Conservation (phyloP, 805 yeast species). For the Candida adriatica region DNA sequence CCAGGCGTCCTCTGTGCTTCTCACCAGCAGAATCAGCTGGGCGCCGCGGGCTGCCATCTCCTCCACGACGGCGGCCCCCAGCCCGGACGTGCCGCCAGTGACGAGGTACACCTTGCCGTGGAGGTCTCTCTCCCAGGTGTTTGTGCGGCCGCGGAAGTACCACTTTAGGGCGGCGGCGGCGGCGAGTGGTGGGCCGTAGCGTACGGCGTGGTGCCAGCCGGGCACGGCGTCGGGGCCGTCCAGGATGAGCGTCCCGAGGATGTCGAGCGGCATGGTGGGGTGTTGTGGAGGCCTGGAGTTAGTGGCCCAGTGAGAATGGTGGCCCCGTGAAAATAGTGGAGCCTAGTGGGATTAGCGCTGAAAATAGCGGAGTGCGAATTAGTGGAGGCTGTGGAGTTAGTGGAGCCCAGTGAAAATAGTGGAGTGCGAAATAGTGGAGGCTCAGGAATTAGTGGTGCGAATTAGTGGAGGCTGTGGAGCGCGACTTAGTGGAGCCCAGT, state of each 20-base stretch:
- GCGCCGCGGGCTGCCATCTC: slow-evolving; percentile 83
- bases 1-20: slow-evolving; percentile 66
- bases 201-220: slow-evolving; percentile 54
- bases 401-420: no score
- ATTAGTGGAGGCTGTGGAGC: no score
- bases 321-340: no score
- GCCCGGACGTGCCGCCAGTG: slow-evolving; percentile 93
- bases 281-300: no score
- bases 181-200: slow-evolving; percentile 49
- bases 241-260: slow-evolving; percentile 55
- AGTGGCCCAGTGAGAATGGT: no score
- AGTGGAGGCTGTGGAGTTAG: no score
- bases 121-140: slow-evolving; percentile 88
- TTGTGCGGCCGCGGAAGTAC: slow-evolving; percentile 71
- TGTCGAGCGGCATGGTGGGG: slow-evolving; percentile 72
- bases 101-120: slow-evolving; percentile 82
- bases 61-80: slow-evolving; percentile 70
- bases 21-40: slow-evolving; percentile 67
- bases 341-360: no score
- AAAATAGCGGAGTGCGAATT: no score
- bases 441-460: no score
- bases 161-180: slow-evolving; percentile 48
- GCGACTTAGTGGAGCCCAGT: no score
- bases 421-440: no score
- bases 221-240: slow-evolving; percentile 79